Base-by-base conservation (phyloP, 2,329 filamentous ascomycete genomes). In the Tolypocladium pustulatum region DNA sequence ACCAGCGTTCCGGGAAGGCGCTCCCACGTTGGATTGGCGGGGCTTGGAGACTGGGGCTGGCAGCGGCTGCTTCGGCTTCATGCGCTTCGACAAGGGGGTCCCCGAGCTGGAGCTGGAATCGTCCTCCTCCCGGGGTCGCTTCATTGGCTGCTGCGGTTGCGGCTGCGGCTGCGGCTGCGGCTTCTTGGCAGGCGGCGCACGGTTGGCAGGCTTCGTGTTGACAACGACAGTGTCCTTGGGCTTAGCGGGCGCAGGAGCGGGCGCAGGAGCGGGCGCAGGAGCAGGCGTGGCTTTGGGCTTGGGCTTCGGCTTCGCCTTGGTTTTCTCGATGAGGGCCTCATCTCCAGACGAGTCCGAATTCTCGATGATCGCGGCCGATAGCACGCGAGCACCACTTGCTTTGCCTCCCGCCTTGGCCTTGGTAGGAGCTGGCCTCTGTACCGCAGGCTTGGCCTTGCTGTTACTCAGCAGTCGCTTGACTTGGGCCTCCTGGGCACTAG, bases 81-180 rank as follows among this genome's bases (percentile, higher is more conserved):
- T 72, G n/a, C 81, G 78, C 70, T 84, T 84, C 65, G 76, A 80
- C 13, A 85, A 71, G 3, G 82, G 82, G 13, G 79, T 81, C 17
- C 80, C 80, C 0, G 82, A 85, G 69, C 82, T 84, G 2, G 82
- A 85, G 64, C 81, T 83, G 59, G 81, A 82, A 62, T 83, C 81
- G 17, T 74, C 73, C 12, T 75, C 73, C 46, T 82, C 81, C 1
- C 81, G 78, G 2, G 75, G 66, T 38, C 83, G 80, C 71, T 87
- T 86, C 46, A 64, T 61, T 13, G 72, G 67, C 36, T 40, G 43
- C n/a, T 34, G 32, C 22, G 52, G 41, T 20, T 32, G 49, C 20
- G 52, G 41, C 25, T 32, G 49, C 20, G 55, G 32, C 32, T 51
- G 56, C 20, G 43, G n/a, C 53, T 20, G 53, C 25, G 74, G 65